These are phyloP conservation scores for Yamadazyma dushanensis DNA, from an alignment of 1,139 yeast genomes.

Conservation along the genomic window DNA sequence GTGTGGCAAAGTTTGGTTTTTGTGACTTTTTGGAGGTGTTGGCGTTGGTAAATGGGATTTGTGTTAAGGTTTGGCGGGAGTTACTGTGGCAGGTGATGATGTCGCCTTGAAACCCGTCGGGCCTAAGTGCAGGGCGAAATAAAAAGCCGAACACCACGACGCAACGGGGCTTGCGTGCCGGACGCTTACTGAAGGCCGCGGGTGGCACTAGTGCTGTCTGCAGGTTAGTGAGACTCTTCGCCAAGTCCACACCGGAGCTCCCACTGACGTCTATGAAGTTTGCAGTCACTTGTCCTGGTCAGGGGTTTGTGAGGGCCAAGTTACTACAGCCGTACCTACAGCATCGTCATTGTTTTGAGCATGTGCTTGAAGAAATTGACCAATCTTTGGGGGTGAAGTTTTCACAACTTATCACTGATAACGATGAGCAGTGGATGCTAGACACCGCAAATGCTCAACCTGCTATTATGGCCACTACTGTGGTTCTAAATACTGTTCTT, in stretches of 20 bases:
- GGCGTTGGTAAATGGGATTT: no score
- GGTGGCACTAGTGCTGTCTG: neutral
- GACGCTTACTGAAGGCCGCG: no score
- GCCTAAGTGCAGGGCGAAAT: no score
- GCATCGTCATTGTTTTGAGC: conserved; percentile 18
- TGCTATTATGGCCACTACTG: conserved; percentile 52
- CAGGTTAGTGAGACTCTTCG: no score
- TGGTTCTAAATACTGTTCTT: conserved; percentile 33
- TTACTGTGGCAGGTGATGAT: no score
- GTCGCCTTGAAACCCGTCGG: no score
- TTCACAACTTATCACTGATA: conserved; percentile 23
- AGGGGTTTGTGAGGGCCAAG: conserved; percentile 34
- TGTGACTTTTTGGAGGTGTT: no score
- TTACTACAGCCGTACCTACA: conserved; percentile 26
- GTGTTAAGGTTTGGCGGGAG: no score
- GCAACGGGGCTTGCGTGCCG: no score
- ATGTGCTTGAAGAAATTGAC: conserved; percentile 47
- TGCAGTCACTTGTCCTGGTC: conserved; percentile 47
- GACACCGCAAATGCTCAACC: conserved; percentile 62
- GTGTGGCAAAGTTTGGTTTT: no score
- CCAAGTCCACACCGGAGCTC: no score
- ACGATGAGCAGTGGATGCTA: conserved; percentile 22
- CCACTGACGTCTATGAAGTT: conserved; percentile 10
- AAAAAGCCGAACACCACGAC: no score
- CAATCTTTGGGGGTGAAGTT: conserved; percentile 61